Percentiles rank a stretch among this genome's conserved stretches.
phyloP scores from a whole-genome alignment of 176 grass and related monocot genomes.

The Avena insularis region DNA sequence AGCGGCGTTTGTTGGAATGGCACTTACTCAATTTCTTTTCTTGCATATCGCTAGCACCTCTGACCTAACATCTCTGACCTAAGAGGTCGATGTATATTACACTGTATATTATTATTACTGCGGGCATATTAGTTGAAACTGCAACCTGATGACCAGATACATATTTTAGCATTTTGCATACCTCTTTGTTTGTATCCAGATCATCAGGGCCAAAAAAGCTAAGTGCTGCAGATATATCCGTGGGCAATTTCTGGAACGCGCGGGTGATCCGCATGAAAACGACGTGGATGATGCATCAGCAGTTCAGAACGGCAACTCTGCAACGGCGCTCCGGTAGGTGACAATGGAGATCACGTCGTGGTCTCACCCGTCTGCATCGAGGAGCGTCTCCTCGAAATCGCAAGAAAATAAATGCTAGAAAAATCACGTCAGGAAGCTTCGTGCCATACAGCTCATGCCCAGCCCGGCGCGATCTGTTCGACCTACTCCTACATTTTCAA shows the following conservation, averaged over 20 bases:
- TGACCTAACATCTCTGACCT: too few species aligned
- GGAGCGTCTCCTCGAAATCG: neutral
- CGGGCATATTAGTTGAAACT: too few species aligned
- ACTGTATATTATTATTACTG: too few species aligned
- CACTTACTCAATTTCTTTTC: too few species aligned
- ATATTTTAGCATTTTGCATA: too few species aligned
- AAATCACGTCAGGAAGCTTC: conserved; percentile 26
- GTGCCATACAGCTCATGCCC: neutral
- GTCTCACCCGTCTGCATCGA: neutral
- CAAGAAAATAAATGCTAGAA: neutral
- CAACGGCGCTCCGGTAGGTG: neutral
- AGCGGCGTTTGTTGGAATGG: too few species aligned
- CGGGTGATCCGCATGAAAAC: neutral
- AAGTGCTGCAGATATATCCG: neutral
- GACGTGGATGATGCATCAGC: neutral
- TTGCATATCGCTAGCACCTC: too few species aligned
- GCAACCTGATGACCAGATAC: too few species aligned
- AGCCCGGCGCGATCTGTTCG: neutral
- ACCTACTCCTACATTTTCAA: neutral
- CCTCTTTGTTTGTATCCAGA: neutral
- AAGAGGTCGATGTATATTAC: too few species aligned
- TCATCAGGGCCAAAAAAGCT: neutral
- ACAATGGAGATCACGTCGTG: neutral
- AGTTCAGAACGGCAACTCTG: neutral
- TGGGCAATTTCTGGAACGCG: neutral